Conservation (phyloP, 345 rosid genomes). For the Populus simonii region DNA sequence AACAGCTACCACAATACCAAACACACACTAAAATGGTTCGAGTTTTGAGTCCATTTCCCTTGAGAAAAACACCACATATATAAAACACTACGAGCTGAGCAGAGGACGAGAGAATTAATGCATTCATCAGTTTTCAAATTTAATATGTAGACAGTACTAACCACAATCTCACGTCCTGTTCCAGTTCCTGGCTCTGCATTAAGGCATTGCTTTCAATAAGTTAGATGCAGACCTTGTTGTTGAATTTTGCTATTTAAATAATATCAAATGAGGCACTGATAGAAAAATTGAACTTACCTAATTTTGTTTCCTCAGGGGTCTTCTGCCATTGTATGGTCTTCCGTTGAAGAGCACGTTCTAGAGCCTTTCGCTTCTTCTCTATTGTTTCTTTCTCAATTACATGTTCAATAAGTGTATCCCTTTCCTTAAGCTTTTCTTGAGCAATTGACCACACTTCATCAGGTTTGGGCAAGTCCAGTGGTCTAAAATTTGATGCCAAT, state of each 20-base stretch:
- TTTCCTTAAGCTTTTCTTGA: conserved; percentile 40
- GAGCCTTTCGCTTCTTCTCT: conserved; percentile 41
- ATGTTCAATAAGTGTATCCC: conserved; percentile 40
- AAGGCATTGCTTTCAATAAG: conserved; percentile 7
- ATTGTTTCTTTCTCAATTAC: conserved; percentile 45
- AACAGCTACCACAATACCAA: too few species aligned
- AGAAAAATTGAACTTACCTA: conserved; percentile 24
- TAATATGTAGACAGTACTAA: conserved; percentile 21
- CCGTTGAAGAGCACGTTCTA: conserved; percentile 34
- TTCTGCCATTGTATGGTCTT: conserved; percentile 36
- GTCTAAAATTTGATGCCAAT: conserved; percentile 20
- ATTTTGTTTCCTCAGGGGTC: conserved; percentile 31
- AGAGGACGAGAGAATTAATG: not conserved
- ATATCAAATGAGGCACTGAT: not conserved
- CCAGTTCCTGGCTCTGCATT: conserved; percentile 54
- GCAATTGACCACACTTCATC: conserved; percentile 52
- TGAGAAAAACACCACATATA: too few species aligned
- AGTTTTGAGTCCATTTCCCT: too few species aligned
- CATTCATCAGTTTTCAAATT: not conserved
- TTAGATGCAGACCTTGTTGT: not conserved
- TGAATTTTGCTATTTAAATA: not conserved
- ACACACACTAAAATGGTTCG: too few species aligned
- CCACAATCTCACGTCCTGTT: conserved; percentile 53
- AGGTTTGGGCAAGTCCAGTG: conserved; percentile 34
- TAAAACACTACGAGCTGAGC: too few species aligned